Conservation (phyloP, 768 basidiomycete genomes). For the Russula sp. region DNA sequence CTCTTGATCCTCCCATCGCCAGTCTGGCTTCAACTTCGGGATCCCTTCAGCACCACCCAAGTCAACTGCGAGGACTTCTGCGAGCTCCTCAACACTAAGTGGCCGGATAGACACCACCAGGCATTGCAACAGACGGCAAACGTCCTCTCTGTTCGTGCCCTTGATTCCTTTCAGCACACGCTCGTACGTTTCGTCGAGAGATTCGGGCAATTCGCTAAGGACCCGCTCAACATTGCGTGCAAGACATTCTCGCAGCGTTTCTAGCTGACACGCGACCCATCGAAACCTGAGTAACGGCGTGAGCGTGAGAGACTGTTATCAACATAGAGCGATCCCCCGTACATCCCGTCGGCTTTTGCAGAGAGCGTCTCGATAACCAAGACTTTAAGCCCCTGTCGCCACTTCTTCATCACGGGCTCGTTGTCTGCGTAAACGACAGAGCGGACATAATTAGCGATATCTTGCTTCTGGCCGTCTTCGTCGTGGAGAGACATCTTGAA, state of each 20-base stretch:
- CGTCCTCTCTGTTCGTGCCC: too few species aligned
- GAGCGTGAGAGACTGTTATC: too few species aligned
- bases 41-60: not conserved
- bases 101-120: too few species aligned
- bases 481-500: not conserved
- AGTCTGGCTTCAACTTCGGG: not conserved
- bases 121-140: not conserved
- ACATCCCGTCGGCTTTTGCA: too few species aligned
- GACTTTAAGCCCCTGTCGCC: too few species aligned
- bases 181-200: too few species aligned
- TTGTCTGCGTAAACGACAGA: constrained; percentile 28
- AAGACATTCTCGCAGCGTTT: not conserved
- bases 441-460: not conserved
- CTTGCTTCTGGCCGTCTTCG: not conserved
- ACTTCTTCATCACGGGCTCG: not conserved
- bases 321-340: not conserved
- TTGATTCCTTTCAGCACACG: too few species aligned
- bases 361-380: too few species aligned
- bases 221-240: too few species aligned
- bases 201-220: too few species aligned
- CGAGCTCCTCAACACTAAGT: not conserved
- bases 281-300: too few species aligned
- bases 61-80: not conserved
- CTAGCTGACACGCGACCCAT: not conserved
- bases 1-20: too few species aligned